phyloP scores from a whole-genome alignment of 2,329 filamentous ascomycete genomes.

The Diaporthe capsici region DNA sequence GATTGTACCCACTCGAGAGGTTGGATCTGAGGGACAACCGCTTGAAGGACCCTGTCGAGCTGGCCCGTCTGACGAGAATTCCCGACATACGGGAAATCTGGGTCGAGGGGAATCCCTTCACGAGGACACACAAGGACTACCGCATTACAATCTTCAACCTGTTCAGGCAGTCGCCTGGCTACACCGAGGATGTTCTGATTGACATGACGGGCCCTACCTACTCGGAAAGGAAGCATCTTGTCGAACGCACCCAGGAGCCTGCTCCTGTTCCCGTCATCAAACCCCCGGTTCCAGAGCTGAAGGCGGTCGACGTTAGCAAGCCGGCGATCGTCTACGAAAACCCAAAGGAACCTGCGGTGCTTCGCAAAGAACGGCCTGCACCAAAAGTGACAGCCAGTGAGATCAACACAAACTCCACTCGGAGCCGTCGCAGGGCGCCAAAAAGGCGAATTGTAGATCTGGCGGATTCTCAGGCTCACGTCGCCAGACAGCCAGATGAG shows the following conservation, averaged over 20 bases:
- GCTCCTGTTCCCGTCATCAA: conserved; percentile 84
- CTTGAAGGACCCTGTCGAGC: conserved; percentile 89
- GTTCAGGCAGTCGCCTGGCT: conserved; percentile 90
- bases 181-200: conserved; percentile 90
- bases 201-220: conserved; percentile 88
- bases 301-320: conserved; percentile 77
- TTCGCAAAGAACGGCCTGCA: conserved; percentile 72
- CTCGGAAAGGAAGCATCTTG: conserved; percentile 85
- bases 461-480: conserved; percentile 64
- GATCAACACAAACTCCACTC: conserved; percentile 69
- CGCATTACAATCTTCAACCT: conserved; percentile 95
- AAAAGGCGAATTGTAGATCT: conserved; percentile 77
- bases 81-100: conserved; percentile 94
- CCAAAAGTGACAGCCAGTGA: conserved; percentile 70
- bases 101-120: conserved; percentile 92
- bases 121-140: conserved; percentile 87
- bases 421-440: conserved; percentile 68
- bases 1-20: conserved; percentile 87
- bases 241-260: conserved; percentile 84
- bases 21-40: conserved; percentile 93
- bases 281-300: conserved; percentile 73
- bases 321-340: conserved; percentile 70
- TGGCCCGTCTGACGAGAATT: conserved; percentile 89
- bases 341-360: conserved; percentile 63
- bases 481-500: conserved; percentile 50